A percentile compares a stretch with the other conserved stretches of the same genome.
Conservation (phyloP, 1,284 basidiomycete species). For the Cystobasidium slooffiae region DNA sequence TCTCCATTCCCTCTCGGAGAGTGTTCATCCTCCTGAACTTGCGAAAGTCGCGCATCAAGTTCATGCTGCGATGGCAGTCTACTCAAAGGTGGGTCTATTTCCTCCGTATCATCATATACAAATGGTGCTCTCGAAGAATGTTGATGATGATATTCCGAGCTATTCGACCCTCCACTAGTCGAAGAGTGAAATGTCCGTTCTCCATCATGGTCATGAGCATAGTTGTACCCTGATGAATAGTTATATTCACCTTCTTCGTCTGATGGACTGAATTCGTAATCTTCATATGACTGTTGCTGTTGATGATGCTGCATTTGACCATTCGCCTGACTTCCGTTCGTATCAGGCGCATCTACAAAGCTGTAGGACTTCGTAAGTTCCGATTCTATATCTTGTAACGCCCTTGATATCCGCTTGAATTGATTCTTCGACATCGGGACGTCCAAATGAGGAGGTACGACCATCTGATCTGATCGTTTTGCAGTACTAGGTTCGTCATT, state of each 20-base stretch:
- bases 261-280: conserved; percentile 20
- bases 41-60: conserved; percentile 7
- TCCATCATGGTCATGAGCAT: background rate
- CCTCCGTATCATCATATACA: conserved; percentile 42
- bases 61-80: conserved; percentile 29
- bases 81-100: conserved; percentile 30
- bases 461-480: background rate
- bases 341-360: background rate
- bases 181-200: conserved; percentile 8
- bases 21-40: background rate
- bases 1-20: background rate
- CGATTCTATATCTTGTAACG: conserved; percentile 30
- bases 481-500: background rate
- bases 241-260: conserved; percentile 25
- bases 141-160: conserved; percentile 27
- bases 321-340: background rate
- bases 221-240: conserved; percentile 11
- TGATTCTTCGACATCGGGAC: conserved; percentile 31
- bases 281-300: background rate
- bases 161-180: background rate
- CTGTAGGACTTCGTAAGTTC: conserved; percentile 23
- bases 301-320: background rate
- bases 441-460: conserved; percentile 11
- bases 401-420: conserved; percentile 35
- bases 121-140: conserved; percentile 21